Evolutionary conservation across 208 protist genomes (phyloP), one percentile per base, ranked within the genome.

Genomic region (Wallacemonas sp.): DNA sequence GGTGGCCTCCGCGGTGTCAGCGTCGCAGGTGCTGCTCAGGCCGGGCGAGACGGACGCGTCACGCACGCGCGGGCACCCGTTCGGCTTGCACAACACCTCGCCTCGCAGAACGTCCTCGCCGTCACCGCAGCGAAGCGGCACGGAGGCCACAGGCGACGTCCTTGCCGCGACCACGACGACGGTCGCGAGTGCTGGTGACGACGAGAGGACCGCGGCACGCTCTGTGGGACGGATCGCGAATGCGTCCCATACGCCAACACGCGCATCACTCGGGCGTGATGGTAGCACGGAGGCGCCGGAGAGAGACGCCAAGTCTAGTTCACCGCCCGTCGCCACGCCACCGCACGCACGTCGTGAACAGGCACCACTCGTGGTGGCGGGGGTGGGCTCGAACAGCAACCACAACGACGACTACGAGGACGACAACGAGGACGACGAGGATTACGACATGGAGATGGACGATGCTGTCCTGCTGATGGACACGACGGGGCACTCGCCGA

Each of bases 401-500:
- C 11, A 24, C 43, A 17, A 23, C 19, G 43, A 8, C 9, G 34
- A 46, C 36, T 54, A 54, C 26, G 56, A 48, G 14, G 57, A 41
- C 33, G 61, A 27, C 36, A 17, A 24, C 39, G 64, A 54, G 39
- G 60, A 54, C 27, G 29, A 57, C 3, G 52, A 62, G 16, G 56
- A 47, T 24, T 9, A 36, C 4, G 34, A 48, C 12, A 2, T 5
- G 39, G 3, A 1, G 16, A 34, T 19, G 11, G 19, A 52, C 6
- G 49, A 44, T 24, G 36, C 11, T 11, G 9, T 38, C 1, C 34
- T 49, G 27, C 65, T 68, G 1, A 63, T 62, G 14, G 78, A 76
- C 73, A 71, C 67, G 2, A 85, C 70, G 2, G 75, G 79, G 26
- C 68, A 78, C 49, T 78, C 75, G n/a, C 74, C 71, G 30, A 71